Evolutionary conservation across 371 early-diverging fungal genomes (phyloP).

Genomic region (Gilbertella persicaria): DNA sequence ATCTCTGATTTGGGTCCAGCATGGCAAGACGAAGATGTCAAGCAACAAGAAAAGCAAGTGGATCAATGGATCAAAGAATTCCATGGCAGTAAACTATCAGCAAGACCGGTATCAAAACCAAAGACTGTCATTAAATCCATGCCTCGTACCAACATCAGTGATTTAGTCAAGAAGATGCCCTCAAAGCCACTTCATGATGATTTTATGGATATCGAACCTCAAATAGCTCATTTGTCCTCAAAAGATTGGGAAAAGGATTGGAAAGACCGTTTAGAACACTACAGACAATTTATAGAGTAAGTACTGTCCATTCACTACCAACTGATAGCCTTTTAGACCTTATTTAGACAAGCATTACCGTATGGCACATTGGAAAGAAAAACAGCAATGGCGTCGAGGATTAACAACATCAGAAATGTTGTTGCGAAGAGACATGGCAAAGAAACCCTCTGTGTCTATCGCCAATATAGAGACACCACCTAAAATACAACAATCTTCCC

Average conservation of each 20-base stretch:
- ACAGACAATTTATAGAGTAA: constrained; percentile 37
- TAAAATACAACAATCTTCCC: constrained; percentile 29
- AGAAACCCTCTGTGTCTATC: neutral
- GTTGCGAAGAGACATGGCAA: constrained; percentile 5
- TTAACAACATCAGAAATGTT: constrained; percentile 44
- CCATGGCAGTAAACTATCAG: constrained; percentile 36
- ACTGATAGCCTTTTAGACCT: constrained; percentile 13
- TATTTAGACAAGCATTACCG: constrained; percentile 28
- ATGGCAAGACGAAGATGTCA: constrained; percentile 59
- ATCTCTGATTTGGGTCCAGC: constrained; percentile 47
- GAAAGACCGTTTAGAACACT: constrained; percentile 27
- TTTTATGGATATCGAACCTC: constrained; percentile 32
- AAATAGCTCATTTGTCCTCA: constrained; percentile 25
- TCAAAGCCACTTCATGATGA: constrained; percentile 19
- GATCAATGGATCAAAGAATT: constrained; percentile 58
- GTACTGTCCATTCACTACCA: neutral
- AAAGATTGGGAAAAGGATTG: constrained; percentile 39
- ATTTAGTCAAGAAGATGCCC: constrained; percentile 34
- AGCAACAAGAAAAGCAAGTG: constrained; percentile 50
- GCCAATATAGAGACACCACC: neutral
- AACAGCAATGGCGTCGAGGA: constrained; percentile 46
- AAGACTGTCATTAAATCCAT: constrained; percentile 16
- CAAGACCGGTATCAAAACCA: constrained; percentile 21
- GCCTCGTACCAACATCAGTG: constrained; percentile 18
- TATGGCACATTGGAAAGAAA: constrained; percentile 31